phyloP scores from a whole-genome alignment of 148 eudicot genomes.

The Rhododendron henanense region DNA sequence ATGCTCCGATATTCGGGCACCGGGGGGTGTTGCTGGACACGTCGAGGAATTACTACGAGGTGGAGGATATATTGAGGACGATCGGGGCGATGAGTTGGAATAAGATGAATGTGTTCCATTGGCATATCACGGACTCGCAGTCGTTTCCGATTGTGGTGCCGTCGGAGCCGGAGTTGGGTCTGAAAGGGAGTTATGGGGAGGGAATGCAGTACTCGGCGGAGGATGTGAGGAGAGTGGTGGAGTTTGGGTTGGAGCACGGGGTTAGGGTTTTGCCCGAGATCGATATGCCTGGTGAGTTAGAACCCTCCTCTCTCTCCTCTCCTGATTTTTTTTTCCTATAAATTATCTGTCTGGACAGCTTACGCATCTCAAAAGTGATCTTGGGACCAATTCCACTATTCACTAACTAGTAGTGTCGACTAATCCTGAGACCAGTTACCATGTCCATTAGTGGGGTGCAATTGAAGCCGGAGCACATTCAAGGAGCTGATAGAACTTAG shows the following conservation, averaged over 20 bases:
- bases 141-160: constrained; percentile 76
- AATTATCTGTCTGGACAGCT: not conserved
- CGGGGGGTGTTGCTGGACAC: constrained; percentile 84
- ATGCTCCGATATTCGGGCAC: constrained; percentile 55
- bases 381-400: no score
- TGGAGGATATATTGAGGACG: constrained; percentile 54
- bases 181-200: constrained; percentile 63
- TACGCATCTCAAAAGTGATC: not conserved
- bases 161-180: constrained; percentile 59
- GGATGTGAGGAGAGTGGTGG: constrained; percentile 59
- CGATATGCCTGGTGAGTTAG: constrained; percentile 72
- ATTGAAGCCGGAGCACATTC: no score
- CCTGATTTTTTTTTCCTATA: no score
- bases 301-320: not conserved
- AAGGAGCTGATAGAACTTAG: not conserved
- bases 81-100: constrained; percentile 68
- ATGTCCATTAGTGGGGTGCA: not conserved
- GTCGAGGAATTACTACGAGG: constrained; percentile 61
- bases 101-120: constrained; percentile 90
- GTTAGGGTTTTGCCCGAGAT: constrained; percentile 89
- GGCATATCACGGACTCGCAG: constrained; percentile 92
- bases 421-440: not conserved
- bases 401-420: not conserved
- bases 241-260: constrained; percentile 76
- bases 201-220: constrained; percentile 61